A percentile compares a stretch with the other conserved stretches of the same genome.
Conservation (phyloP, 179 eudicot genomes). For the Vitellaria paradoxa region DNA sequence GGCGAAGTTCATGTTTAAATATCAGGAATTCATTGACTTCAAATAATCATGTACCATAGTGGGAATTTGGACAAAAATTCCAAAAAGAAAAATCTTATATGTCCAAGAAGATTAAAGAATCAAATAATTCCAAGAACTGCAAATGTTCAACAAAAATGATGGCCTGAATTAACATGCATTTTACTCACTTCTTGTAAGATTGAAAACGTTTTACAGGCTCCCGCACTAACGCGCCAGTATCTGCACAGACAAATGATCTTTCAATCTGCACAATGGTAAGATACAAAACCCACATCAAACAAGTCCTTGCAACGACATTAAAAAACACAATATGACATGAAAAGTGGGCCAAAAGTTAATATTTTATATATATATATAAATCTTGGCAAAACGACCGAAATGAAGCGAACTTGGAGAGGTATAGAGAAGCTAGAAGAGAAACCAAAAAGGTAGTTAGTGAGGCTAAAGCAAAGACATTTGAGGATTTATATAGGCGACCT, state of each 20-base stretch:
- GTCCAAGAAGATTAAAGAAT: not conserved
- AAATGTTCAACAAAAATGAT: not conserved
- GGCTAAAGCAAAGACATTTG: too few species aligned
- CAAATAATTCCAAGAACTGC: not conserved
- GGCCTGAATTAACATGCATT: not conserved
- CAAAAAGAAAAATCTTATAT: not conserved
- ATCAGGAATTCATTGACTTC: not conserved
- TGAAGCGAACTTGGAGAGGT: too few species aligned
- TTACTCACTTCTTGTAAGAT: slow-evolving; percentile 68
- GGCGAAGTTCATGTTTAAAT: too few species aligned
- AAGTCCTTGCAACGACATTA: not conserved
- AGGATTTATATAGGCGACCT: too few species aligned
- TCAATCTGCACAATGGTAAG: slow-evolving; percentile 50
- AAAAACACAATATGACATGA: slow-evolving; percentile 1
- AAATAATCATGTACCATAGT: not conserved
- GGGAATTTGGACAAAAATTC: not conserved
- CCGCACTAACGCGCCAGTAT: slow-evolving; percentile 80
- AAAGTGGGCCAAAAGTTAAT: slow-evolving; percentile 1
- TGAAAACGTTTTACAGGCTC: slow-evolving; percentile 72
- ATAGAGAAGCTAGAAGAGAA: too few species aligned
- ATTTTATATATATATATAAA: too few species aligned
- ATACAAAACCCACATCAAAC: slow-evolving; percentile 11
- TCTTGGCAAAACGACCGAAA: too few species aligned
- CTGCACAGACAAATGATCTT: slow-evolving; percentile 88
- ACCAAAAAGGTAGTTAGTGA: too few species aligned